Percentiles rank a stretch among this genome's conserved stretches.
Evolutionary conservation across 495 filamentous ascomycete genomes (phyloP).

Genomic region (Xylaria longipes): DNA sequence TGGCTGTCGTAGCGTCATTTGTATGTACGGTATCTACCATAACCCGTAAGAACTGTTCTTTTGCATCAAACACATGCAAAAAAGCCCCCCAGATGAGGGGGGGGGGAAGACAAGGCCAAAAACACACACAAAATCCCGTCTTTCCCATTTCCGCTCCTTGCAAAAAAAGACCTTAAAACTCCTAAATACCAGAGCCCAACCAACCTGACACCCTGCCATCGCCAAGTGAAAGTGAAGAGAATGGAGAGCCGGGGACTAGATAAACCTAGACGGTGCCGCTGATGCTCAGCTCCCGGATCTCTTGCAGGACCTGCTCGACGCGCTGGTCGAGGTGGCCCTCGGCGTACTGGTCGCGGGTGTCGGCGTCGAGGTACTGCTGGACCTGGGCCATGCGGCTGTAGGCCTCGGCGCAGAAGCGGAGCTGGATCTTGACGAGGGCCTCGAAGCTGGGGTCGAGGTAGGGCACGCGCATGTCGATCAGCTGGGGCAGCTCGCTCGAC

Average conservation of each 20-base stretch:
- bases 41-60: background rate
- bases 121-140: background rate
- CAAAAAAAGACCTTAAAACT: constrained; percentile 20
- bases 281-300: constrained; percentile 97
- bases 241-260: background rate
- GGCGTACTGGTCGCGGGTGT: constrained; percentile 95
- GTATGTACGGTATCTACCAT: constrained; percentile 18
- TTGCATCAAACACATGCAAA: constrained; percentile 3
- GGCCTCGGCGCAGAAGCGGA: constrained; percentile 96
- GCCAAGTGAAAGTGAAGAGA: background rate
- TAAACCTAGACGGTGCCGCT: constrained; percentile 58
- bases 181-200: constrained; percentile 27
- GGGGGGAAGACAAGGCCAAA: background rate
- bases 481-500: constrained; percentile 89
- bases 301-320: constrained; percentile 95
- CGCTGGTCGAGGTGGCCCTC: constrained; percentile 88
- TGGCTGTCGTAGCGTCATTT: constrained; percentile 8
- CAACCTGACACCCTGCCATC: constrained; percentile 7
- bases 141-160: constrained; percentile 15
- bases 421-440: constrained; percentile 96
- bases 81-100: background rate
- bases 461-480: constrained; percentile 95
- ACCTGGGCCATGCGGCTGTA: constrained; percentile 98
- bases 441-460: constrained; percentile 97
- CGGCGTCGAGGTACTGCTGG: constrained; percentile 97